A percentile compares a stretch with the other conserved stretches of the same genome.
These are phyloP conservation scores for Eimeria tenella DNA, from an alignment of 169 alveolate genomes.

Conservation along the genomic window DNA sequence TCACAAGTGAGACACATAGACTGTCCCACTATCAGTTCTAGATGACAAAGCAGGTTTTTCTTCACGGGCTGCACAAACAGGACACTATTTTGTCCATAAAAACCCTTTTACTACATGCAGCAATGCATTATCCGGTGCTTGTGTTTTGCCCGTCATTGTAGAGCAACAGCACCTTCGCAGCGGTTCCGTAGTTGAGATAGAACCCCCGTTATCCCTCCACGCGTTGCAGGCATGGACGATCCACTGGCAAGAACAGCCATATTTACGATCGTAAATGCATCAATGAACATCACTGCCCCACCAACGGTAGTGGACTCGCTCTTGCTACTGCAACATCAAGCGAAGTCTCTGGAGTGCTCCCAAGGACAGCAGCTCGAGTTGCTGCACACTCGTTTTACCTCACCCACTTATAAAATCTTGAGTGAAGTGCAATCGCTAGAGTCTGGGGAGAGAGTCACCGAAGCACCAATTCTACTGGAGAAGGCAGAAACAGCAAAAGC, in stretches of 20 bases:
- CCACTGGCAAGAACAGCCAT: background rate
- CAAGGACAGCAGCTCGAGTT: conserved; percentile 51
- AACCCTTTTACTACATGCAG: no score
- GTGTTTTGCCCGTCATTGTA: no score
- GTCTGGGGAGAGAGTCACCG: background rate
- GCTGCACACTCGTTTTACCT: background rate
- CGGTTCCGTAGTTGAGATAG: background rate
- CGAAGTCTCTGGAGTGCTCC: background rate
- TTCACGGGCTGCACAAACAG: no score
- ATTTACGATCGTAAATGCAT: background rate
- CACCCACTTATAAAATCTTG: background rate
- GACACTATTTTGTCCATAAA: no score
- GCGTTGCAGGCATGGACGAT: conserved; percentile 25
- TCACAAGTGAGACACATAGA: background rate
- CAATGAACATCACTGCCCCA: conserved; percentile 22
- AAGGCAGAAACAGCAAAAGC: background rate
- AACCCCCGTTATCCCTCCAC: background rate
- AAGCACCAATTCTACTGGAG: background rate
- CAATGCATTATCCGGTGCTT: no score
- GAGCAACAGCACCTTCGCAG: no score
- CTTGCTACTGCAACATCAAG: conserved; percentile 9
- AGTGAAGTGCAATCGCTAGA: background rate
- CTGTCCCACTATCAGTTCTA: background rate
- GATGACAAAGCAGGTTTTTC: background rate
- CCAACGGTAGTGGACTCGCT: conserved; percentile 28